Conservation (phyloP, 2,329 filamentous ascomycete species). For the Davidsoniella neocaledoniae region DNA sequence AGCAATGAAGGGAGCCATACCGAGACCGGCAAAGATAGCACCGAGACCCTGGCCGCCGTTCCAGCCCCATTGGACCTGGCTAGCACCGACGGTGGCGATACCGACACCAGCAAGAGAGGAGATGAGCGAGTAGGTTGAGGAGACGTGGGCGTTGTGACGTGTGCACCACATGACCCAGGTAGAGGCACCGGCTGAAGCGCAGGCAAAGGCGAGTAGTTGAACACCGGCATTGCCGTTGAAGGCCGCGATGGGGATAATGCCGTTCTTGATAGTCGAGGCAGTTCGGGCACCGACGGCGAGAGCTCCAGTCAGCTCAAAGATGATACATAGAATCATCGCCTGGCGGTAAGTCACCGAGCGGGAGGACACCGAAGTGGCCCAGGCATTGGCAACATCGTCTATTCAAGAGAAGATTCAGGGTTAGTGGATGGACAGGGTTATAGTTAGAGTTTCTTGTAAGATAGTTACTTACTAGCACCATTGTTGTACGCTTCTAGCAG, state of each 20-base stretch:
- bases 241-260: slow-evolving; percentile 44
- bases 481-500: slow-evolving; percentile 66
- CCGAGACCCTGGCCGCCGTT: slow-evolving; percentile 50
- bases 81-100: slow-evolving; percentile 47
- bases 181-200: slow-evolving; percentile 46
- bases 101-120: slow-evolving; percentile 53
- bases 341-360: slow-evolving; percentile 54
- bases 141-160: slow-evolving; percentile 53
- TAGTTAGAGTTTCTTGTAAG: not conserved
- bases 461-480: slow-evolving; percentile 47
- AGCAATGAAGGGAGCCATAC: slow-evolving; percentile 53
- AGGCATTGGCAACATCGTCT: slow-evolving; percentile 75
- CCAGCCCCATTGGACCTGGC: slow-evolving; percentile 52
- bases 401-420: slow-evolving; percentile 2
- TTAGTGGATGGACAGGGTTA: not conserved
- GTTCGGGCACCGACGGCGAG: slow-evolving; percentile 51
- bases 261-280: slow-evolving; percentile 65
- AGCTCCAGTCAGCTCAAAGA: slow-evolving; percentile 54
- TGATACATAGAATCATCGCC: slow-evolving; percentile 47
- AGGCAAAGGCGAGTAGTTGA: slow-evolving; percentile 51
- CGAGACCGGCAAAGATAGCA: slow-evolving; percentile 54
- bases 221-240: slow-evolving; percentile 46
- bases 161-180: slow-evolving; percentile 73
- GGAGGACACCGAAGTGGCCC: slow-evolving; percentile 70
- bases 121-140: slow-evolving; percentile 55